Percentiles rank a stretch among this genome's conserved stretches.
Conservation (phyloP, 23 red algal genomes). For the Gracilariopsis chorda region DNA sequence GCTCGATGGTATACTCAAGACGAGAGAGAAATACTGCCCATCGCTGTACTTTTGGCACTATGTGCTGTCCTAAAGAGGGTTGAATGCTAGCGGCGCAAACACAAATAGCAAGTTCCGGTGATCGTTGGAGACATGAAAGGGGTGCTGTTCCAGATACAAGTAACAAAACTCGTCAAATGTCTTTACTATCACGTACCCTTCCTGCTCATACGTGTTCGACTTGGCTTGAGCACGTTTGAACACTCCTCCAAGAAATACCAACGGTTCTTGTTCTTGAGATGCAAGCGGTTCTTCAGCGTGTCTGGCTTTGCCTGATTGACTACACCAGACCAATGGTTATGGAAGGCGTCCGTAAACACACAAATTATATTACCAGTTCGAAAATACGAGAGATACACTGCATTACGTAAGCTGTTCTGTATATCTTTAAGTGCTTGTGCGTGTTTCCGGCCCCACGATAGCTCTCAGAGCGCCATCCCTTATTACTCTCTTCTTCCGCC, state of each 20-base stretch:
- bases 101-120: not conserved
- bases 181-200: not conserved
- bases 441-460: not conserved
- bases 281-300: not conserved
- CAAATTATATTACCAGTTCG: not conserved
- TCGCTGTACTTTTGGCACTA: not conserved
- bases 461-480: not conserved
- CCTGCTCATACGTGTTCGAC: not conserved
- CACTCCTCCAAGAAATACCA: not conserved
- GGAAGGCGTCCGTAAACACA: not conserved
- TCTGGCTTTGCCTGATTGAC: not conserved
- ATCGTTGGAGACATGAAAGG: not conserved
- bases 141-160: not conserved
- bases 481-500: not conserved
- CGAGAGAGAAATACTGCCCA: not conserved
- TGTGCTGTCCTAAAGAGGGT: not conserved
- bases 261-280: not conserved
- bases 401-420: conserved; percentile 14
- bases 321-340: not conserved
- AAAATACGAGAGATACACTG: not conserved
- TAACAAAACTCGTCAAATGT: not conserved
- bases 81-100: not conserved
- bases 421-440: not conserved
- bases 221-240: not conserved
- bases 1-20: not conserved